phyloP scores from a whole-genome alignment of 1,284 basidiomycete species.

The Cryptococcus sp. region DNA sequence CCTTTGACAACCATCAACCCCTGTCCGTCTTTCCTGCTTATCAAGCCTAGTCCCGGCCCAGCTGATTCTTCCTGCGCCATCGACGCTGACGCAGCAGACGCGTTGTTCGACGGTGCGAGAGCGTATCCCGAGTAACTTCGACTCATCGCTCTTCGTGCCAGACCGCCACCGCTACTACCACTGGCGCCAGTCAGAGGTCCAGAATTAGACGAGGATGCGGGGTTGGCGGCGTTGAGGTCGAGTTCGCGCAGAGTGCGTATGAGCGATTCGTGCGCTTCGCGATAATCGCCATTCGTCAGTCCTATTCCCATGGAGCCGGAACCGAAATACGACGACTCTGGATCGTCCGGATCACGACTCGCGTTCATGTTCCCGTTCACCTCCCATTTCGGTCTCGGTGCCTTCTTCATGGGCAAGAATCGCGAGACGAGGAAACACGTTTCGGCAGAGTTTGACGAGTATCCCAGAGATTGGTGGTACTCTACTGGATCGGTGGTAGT shows the following conservation, averaged over 20 bases:
- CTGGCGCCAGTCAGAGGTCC: neutral
- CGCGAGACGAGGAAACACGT: slow-evolving; percentile 43
- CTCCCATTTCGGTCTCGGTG: slow-evolving; percentile 34
- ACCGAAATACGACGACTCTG: slow-evolving; percentile 8
- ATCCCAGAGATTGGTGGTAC: slow-evolving; percentile 45
- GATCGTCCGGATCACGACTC: slow-evolving; percentile 16
- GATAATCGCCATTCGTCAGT: slow-evolving; percentile 46
- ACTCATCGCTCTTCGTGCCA: neutral
- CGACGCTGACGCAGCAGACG: neutral
- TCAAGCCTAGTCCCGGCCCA: slow-evolving; percentile 6
- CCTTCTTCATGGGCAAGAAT: slow-evolving; percentile 37
- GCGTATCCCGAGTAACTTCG: neutral
- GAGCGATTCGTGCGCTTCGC: slow-evolving; percentile 44
- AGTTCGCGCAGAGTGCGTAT: slow-evolving; percentile 36
- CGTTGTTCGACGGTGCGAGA: neutral
- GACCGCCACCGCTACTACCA: neutral
- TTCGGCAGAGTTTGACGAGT: slow-evolving; percentile 36
- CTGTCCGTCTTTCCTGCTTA: slow-evolving; percentile 4
- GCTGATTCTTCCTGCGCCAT: slow-evolving; percentile 3
- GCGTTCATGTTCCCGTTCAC: slow-evolving; percentile 5
- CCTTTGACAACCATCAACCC: slow-evolving; percentile 24
- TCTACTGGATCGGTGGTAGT: slow-evolving; percentile 43
- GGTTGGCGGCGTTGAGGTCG: slow-evolving; percentile 1
- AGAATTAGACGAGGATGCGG: neutral
- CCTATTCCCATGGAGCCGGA: slow-evolving; percentile 16